phyloP scores from a whole-genome alignment of 768 basidiomycete genomes.

The Hypholoma fasciculare region DNA sequence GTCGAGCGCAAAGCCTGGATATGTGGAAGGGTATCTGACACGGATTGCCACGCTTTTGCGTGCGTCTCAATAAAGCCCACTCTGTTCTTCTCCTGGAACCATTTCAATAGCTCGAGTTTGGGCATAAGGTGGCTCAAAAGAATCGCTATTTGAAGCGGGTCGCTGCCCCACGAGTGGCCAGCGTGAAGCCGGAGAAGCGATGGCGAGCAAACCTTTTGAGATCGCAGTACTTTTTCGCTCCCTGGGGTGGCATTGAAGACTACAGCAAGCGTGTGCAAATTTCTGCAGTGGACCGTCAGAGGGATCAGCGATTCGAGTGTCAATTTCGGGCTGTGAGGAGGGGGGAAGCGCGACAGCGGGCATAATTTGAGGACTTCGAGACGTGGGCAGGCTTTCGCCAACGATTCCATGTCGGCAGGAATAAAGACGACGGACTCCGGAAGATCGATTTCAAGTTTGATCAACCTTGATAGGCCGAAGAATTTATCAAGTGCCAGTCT shows the following conservation, averaged over 20 bases:
- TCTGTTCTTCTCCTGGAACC: conserved; percentile 80
- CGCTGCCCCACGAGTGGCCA: conserved; percentile 72
- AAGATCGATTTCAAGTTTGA: conserved; percentile 74
- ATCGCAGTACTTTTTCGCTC: conserved; percentile 42
- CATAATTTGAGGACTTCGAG: conserved; percentile 70
- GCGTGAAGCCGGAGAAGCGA: conserved; percentile 72
- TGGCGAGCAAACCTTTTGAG: conserved; percentile 54
- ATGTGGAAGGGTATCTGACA: conserved; percentile 69
- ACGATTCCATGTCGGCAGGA: conserved; percentile 54
- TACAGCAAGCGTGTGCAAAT: conserved; percentile 63
- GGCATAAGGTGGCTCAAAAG: conserved; percentile 80
- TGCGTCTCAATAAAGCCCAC: conserved; percentile 68
- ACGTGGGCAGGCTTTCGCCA: conserved; percentile 65
- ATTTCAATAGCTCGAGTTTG: conserved; percentile 65
- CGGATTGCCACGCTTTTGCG: conserved; percentile 68
- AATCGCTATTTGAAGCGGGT: conserved; percentile 70
- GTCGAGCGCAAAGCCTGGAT: conserved; percentile 64
- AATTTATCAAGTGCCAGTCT: conserved; percentile 65
- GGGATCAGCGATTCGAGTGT: conserved; percentile 63
- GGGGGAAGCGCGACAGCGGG: conserved; percentile 66
- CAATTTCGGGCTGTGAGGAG: conserved; percentile 49
- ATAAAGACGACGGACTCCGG: conserved; percentile 73
- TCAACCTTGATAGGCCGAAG: conserved; percentile 49
- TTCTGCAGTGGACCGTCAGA: conserved; percentile 57
- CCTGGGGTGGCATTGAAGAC: conserved; percentile 61